phyloP scores from a whole-genome alignment of 257 asterid genomes.

The Solanum sejunctum region DNA sequence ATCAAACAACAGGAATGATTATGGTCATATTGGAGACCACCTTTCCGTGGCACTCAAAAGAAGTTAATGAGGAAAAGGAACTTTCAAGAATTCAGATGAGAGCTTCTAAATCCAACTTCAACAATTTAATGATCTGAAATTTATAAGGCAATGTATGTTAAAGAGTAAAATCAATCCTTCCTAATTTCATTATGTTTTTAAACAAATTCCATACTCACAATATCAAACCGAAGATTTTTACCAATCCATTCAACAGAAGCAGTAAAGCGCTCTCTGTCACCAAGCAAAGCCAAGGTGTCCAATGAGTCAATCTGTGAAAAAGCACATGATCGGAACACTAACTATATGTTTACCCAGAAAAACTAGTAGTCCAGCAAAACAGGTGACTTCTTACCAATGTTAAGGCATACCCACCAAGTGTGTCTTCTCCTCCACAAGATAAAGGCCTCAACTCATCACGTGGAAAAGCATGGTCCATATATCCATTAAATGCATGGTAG shows the following conservation, averaged over 20 bases:
- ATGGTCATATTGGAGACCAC: background rate
- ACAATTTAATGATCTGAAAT: background rate
- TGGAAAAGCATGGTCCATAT: conserved; percentile 90
- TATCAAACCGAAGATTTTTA: conserved; percentile 95
- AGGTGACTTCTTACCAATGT: conserved; percentile 54
- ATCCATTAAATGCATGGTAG: conserved; percentile 92
- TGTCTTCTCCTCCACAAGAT: conserved; percentile 95
- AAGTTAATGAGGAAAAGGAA: background rate
- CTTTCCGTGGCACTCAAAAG: background rate
- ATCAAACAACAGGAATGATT: background rate
- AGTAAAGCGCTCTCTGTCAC: conserved; percentile 67
- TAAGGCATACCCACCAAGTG: conserved; percentile 94
- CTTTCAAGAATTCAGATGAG: background rate
- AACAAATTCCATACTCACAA: conserved; percentile 69
- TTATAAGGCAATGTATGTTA: background rate
- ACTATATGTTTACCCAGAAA: background rate
- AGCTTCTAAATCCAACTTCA: background rate
- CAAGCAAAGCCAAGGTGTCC: conserved; percentile 94
- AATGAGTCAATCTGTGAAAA: conserved; percentile 71
- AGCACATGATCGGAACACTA: background rate
- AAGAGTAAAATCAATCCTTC: background rate
- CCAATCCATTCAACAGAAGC: conserved; percentile 98
- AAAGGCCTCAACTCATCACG: conserved; percentile 87
- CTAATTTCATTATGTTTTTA: background rate
- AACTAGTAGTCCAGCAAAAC: background rate